Evolutionary conservation across 257 asterid species (phyloP).

Genomic region (Asclepias syriaca): DNA sequence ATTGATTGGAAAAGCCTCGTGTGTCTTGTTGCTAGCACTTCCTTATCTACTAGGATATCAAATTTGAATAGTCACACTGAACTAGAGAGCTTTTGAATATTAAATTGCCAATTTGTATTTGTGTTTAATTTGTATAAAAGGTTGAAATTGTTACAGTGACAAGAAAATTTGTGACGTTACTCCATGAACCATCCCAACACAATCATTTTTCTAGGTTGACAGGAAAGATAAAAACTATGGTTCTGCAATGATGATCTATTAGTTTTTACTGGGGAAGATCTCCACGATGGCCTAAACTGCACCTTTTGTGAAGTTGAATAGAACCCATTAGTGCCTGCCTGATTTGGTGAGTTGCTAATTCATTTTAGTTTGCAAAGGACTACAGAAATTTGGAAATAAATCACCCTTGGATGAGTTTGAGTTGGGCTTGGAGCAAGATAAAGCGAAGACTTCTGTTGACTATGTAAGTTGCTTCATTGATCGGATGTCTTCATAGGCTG

Average conservation of each 20-base stretch:
- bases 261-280: not conserved
- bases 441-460: not conserved
- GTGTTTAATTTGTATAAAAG: not conserved
- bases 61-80: constrained; percentile 1
- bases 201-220: not conserved
- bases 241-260: not conserved
- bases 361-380: not conserved
- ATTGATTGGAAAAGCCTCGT: constrained; percentile 8
- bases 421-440: not conserved
- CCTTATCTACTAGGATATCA: not conserved
- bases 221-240: not conserved
- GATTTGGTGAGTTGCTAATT: not conserved
- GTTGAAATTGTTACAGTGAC: not conserved
- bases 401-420: not conserved
- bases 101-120: not conserved
- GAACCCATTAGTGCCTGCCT: not conserved
- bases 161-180: not conserved
- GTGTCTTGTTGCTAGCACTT: constrained; percentile 1
- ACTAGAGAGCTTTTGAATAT: not conserved
- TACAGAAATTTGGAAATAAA: not conserved
- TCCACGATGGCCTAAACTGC: not conserved
- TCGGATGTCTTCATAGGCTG: constrained; percentile 26
- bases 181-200: not conserved
- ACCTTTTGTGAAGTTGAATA: not conserved
- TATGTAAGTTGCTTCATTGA: not conserved